These are phyloP conservation scores for Delphinella strobiligena DNA, from an alignment of 2,329 filamentous ascomycete species.

Conservation along the genomic window DNA sequence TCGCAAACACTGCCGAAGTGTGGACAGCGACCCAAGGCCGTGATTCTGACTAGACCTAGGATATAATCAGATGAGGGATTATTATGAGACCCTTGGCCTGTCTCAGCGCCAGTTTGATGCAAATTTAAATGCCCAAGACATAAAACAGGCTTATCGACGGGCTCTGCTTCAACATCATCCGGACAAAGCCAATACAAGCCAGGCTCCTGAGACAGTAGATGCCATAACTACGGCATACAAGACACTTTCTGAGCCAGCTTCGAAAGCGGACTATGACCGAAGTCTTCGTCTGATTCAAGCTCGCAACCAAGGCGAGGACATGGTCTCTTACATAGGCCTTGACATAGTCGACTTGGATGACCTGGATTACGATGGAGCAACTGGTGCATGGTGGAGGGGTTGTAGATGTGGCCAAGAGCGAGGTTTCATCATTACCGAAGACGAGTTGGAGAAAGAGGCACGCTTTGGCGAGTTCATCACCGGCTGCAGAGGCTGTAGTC, in stretches of 20 bases:
- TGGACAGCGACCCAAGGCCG: too few species aligned
- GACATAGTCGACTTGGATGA: slow-evolving; percentile 49
- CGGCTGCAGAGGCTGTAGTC: slow-evolving; percentile 50
- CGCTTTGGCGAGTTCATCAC: slow-evolving; percentile 45
- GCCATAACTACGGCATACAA: slow-evolving; percentile 48
- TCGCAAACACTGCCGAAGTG: too few species aligned
- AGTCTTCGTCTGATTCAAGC: slow-evolving; percentile 24
- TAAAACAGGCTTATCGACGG: slow-evolving; percentile 44
- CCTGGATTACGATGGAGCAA: slow-evolving; percentile 28
- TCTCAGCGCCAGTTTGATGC: slow-evolving; percentile 11
- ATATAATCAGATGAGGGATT: slow-evolving; percentile 11
- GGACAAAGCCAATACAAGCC: slow-evolving; percentile 32
- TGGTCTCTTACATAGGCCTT: slow-evolving; percentile 34
- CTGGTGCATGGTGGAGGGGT: slow-evolving; percentile 34
- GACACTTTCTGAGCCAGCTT: slow-evolving; percentile 33
- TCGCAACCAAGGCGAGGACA: slow-evolving; percentile 19
- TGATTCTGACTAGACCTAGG: too few species aligned
- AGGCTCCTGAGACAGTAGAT: slow-evolving; percentile 36
- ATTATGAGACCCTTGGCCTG: slow-evolving; percentile 20
- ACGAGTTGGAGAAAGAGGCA: slow-evolving; percentile 39
- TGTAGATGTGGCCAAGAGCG: slow-evolving; percentile 48
- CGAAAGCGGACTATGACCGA: slow-evolving; percentile 38
- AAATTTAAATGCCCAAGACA: slow-evolving; percentile 18
- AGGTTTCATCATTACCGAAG: slow-evolving; percentile 43
- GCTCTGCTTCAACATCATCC: slow-evolving; percentile 48